These are phyloP conservation scores for Sarocladiaceae sp. DNA, from an alignment of 2,329 filamentous ascomycete species.

Conservation along the genomic window DNA sequence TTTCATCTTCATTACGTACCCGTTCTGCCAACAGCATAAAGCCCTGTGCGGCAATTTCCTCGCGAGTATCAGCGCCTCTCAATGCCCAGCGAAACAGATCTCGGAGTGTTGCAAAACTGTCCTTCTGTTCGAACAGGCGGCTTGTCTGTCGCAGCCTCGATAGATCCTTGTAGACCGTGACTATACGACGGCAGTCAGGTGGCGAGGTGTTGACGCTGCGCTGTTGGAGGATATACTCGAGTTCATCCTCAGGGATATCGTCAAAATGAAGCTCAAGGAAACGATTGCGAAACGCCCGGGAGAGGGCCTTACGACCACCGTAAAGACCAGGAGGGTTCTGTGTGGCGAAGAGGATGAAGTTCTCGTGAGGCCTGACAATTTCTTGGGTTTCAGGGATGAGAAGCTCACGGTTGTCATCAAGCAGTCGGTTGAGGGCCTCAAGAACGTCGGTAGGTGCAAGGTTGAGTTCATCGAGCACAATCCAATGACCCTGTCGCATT, in stretches of 20 bases:
- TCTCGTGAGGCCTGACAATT: constrained; percentile 80
- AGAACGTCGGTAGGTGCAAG: constrained; percentile 94
- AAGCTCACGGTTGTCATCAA: constrained; percentile 95
- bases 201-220: constrained; percentile 81
- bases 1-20: constrained; percentile 85
- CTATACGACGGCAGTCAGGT: constrained; percentile 85
- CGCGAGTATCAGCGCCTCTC: constrained; percentile 73
- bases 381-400: constrained; percentile 96
- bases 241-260: constrained; percentile 90
- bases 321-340: constrained; percentile 96
- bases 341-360: constrained; percentile 97
- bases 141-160: constrained; percentile 84
- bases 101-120: constrained; percentile 91
- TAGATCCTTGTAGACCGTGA: constrained; percentile 88
- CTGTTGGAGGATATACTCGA: constrained; percentile 85
- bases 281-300: constrained; percentile 89
- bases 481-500: constrained; percentile 90
- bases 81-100: constrained; percentile 95
- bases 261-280: constrained; percentile 97
- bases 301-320: constrained; percentile 87
- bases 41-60: constrained; percentile 84
- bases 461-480: constrained; percentile 95
- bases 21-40: constrained; percentile 96
- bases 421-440: constrained; percentile 87
- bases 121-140: constrained; percentile 91